Base-by-base conservation (phyloP, 306 rosid species). In the Cyamopsis tetragonoloba region DNA sequence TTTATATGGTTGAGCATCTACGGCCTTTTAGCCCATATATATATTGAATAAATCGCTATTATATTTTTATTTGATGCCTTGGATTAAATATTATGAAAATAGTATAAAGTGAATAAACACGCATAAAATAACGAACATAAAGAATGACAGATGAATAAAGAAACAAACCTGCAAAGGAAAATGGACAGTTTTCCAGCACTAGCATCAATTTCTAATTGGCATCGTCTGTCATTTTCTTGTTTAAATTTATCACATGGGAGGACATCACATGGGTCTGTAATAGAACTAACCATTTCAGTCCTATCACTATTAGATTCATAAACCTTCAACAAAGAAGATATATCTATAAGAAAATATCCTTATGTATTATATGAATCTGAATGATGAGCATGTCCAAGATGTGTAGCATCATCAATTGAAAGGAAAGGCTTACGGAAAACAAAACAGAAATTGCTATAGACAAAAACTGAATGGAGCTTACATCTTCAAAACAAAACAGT, bases 81-180 rank as follows among this genome's bases (percentile, higher is more conserved):
- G 17, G 22, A 34, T 34, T 4, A 42, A 18, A 51, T 11, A 13
- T 15, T 44, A 0, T 4, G n/a, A 27, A 4, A 24, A 55, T n/a
- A 28, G 32, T 15, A 32, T 13, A 61, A 41, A 42, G 23, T 53
- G 24, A 37, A 55, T n/a, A 38, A 56, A 56, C 6, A 18, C 49
- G 59, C 34, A 37, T 15, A n/a, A n/a, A 54, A 37, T 42, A 26
- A 15, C 32, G 30, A 48, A 22, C 15, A 17, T 14, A 10, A 30
- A 62, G n/a, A 48, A 15, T 35, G 41, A 55, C 23, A 49, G 47
- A 38, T 17, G 41, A 56, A 15, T n/a, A 54, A 71, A 60, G 74
- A 71, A 37, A 54, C 89, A 71, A 81, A 90, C 99, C 87, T 95
- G 99, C 97, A 88, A 35, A 88, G 73, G 79, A 90, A 93, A 78